phyloP scores from a whole-genome alignment of 495 filamentous ascomycete species.

The Penicillium verhagenii region DNA sequence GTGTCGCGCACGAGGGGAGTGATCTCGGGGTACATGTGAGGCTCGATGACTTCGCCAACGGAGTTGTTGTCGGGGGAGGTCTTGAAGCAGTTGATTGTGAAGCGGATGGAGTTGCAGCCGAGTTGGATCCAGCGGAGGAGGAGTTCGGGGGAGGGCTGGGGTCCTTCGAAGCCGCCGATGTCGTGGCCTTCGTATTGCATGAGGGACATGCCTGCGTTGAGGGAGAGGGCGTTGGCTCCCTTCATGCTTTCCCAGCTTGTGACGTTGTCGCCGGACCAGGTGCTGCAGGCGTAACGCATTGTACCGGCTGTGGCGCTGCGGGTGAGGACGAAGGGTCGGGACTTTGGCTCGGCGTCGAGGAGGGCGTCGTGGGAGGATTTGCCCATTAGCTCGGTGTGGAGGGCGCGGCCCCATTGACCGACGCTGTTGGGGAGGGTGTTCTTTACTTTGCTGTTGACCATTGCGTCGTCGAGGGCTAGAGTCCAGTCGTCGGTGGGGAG shows the following conservation, averaged over 20 bases:
- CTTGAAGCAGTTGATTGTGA: slow-evolving; percentile 76
- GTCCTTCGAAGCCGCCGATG: slow-evolving; percentile 71
- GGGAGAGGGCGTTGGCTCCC: slow-evolving; percentile 61
- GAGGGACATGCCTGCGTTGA: slow-evolving; percentile 65
- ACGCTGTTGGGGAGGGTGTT: slow-evolving; percentile 36
- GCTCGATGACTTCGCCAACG: slow-evolving; percentile 68
- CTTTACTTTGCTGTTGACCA: slow-evolving; percentile 29
- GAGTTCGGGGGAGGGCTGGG: slow-evolving; percentile 64
- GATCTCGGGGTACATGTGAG: slow-evolving; percentile 69
- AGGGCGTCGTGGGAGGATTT: slow-evolving; percentile 65
- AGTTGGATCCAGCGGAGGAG: slow-evolving; percentile 70
- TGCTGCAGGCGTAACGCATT: slow-evolving; percentile 62
- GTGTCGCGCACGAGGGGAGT: slow-evolving; percentile 56
- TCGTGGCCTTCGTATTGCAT: slow-evolving; percentile 68
- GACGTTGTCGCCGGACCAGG: slow-evolving; percentile 67
- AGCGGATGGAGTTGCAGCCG: slow-evolving; percentile 64
- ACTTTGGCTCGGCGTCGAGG: slow-evolving; percentile 50
- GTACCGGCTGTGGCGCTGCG: slow-evolving; percentile 67
- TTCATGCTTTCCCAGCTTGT: slow-evolving; percentile 69
- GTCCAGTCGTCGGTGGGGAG: slow-evolving; percentile 63
- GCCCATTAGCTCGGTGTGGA: slow-evolving; percentile 65
- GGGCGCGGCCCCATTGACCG: slow-evolving; percentile 61
- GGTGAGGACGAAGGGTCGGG: slow-evolving; percentile 63
- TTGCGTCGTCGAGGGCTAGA: slow-evolving; percentile 49
- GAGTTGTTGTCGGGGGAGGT: slow-evolving; percentile 58